Percentiles rank a stretch among this genome's conserved stretches.
Evolutionary conservation across 129 eudicot genomes (phyloP).

Genomic region (Silybum marianum): DNA sequence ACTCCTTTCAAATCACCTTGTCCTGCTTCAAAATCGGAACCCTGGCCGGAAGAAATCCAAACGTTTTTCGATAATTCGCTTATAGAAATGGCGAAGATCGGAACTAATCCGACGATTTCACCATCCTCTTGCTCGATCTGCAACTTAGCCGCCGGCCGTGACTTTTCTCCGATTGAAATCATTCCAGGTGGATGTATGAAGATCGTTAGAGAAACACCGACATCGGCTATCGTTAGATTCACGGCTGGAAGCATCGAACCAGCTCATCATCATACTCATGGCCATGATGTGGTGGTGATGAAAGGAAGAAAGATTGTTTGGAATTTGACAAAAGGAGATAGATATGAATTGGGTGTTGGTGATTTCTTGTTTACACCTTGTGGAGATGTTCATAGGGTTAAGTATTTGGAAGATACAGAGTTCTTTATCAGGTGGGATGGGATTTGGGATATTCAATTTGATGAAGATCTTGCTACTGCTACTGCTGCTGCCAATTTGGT

Average conservation of each 20-base stretch:
- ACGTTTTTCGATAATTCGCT: conserved; percentile 57
- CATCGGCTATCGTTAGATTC: conserved; percentile 72
- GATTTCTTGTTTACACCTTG: conserved; percentile 73
- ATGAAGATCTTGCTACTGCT: conserved; percentile 83
- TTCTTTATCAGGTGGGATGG: conserved; percentile 94
- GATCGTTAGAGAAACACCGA: conserved; percentile 73
- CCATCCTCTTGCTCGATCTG: conserved; percentile 41
- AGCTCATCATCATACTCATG: conserved; percentile 77
- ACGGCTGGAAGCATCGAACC: conserved; percentile 83
- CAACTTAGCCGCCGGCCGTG: conserved; percentile 38
- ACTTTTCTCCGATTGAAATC: conserved; percentile 54
- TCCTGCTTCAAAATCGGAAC: conserved; percentile 65
- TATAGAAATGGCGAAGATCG: conserved; percentile 60
- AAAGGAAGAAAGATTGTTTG: conserved; percentile 82
- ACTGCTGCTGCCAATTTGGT: conserved; percentile 31
- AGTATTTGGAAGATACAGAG: conserved; percentile 82
- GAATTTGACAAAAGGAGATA: conserved; percentile 69
- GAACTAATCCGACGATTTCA: neutral
- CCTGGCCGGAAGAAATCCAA: conserved; percentile 69
- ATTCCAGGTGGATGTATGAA: conserved; percentile 85
- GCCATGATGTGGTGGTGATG: conserved; percentile 81
- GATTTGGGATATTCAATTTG: conserved; percentile 72
- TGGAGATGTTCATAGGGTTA: conserved; percentile 83
- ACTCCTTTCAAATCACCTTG: conserved; percentile 81
- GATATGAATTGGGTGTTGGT: conserved; percentile 56